Evolutionary conservation across 805 yeast genomes (phyloP).

Genomic region (Myxozyma kluyveri): DNA sequence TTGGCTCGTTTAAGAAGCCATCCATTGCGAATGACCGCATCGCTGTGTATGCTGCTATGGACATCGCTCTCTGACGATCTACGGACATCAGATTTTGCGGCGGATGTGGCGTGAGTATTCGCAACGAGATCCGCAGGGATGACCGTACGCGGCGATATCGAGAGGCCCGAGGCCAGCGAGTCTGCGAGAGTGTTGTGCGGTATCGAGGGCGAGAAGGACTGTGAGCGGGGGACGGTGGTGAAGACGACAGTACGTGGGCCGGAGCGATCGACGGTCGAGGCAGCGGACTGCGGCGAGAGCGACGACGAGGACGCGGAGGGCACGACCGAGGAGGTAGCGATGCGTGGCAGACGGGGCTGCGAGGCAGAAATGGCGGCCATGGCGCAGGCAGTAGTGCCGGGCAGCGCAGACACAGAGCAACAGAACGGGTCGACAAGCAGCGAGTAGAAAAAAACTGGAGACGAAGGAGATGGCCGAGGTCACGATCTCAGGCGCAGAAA

Average conservation of each 20-base stretch:
- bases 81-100: neutral
- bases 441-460: neutral
- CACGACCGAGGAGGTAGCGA: neutral
- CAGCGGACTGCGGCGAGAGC: neutral
- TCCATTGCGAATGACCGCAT: constrained; percentile 31
- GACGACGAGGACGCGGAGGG: neutral
- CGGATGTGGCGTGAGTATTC: constrained; percentile 4
- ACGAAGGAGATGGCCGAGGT: neutral
- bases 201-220: constrained; percentile 13
- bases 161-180: constrained; percentile 3
- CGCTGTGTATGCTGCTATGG: constrained; percentile 4
- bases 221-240: neutral
- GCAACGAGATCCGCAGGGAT: constrained; percentile 8
- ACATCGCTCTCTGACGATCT: constrained; percentile 15
- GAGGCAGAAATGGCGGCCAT: neutral
- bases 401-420: neutral
- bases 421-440: neutral
- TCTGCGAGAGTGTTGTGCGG: constrained; percentile 25
- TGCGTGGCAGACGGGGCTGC: neutral
- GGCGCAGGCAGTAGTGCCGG: neutral
- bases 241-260: neutral
- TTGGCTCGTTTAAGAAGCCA: constrained; percentile 36
- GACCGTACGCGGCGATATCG: constrained; percentile 22
- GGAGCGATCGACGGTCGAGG: neutral
- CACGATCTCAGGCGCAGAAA: neutral